Evolutionary conservation across 768 basidiomycete species (phyloP).

Genomic region (Boletus subparvulus): DNA sequence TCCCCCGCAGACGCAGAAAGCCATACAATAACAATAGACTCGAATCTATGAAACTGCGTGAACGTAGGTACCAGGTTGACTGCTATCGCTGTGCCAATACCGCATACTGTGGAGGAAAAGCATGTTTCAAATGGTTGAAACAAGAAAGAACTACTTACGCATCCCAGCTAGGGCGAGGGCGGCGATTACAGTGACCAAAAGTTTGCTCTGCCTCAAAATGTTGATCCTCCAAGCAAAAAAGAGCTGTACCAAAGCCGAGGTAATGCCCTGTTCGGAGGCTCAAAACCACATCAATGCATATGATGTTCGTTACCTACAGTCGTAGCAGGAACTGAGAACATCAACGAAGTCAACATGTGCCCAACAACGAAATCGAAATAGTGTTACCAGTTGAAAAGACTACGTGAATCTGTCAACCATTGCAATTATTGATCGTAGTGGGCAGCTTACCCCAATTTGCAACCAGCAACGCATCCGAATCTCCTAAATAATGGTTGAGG

Average conservation of each 20-base stretch:
- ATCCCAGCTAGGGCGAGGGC: constrained; percentile 19
- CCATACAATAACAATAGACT: constrained; percentile 40
- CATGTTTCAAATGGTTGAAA: background rate
- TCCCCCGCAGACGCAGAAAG: constrained; percentile 43
- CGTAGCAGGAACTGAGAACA: constrained; percentile 18
- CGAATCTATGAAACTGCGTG: constrained; percentile 30
- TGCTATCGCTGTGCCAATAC: constrained; percentile 34
- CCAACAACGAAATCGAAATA: background rate
- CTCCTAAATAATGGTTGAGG: constrained; percentile 10
- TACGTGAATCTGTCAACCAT: constrained; percentile 2
- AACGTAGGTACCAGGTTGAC: constrained; percentile 29
- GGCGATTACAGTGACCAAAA: constrained; percentile 11
- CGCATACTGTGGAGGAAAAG: constrained; percentile 23
- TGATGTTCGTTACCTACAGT: constrained; percentile 16
- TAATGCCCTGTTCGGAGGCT: constrained; percentile 20
- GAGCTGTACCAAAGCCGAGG: constrained; percentile 27
- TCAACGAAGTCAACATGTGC: background rate
- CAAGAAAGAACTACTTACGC: constrained; percentile 9
- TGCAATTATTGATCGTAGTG: background rate
- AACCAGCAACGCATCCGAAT: constrained; percentile 6
- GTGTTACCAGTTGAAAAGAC: constrained; percentile 31
- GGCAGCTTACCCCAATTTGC: constrained; percentile 24
- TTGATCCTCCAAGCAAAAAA: constrained; percentile 32
- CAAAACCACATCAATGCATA: background rate
- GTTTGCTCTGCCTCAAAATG: constrained; percentile 15